Evolutionary conservation across 257 asterid genomes (phyloP), one percentile per base, ranked within the genome.

Genomic region (Petunia axillaris): DNA sequence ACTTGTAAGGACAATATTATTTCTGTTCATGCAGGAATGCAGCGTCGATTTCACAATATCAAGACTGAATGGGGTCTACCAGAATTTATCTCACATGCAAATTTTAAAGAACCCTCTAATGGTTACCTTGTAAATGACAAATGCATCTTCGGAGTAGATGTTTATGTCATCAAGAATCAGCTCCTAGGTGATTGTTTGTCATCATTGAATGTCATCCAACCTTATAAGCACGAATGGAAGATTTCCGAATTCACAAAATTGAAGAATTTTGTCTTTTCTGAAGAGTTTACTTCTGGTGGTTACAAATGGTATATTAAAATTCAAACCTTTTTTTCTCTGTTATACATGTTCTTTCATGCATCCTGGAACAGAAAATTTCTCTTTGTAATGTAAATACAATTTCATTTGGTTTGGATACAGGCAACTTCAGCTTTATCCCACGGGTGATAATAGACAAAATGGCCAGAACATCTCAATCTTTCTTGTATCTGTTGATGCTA

Each of bases 111-210:
- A n/a, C 76, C 57, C 1, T 8, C 57, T 43, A 68, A n/a, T 43
- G 76, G 76, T 8, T n/a, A 68, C 57, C 39, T 68, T 68, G 57
- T 68, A 41, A 3, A 68, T 68, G 76, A 43, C 57, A 68, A n/a
- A n/a, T 68, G 57, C 44, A 25, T 68, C 40, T 5, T 68, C 44
- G 76, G 55, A 68, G 76, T 68, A 15, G 75, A 66, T 8, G 13
- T 68, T 7, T n/a, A 68, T 68, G 76, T 43, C 57, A 16, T n/a
- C 40, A 43, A 41, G 14, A 68, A 68, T 37, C 76, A 68, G 8
- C 39, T 54, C n/a, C 3, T 68, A n/a, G 76, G 76, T 68, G 57
- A 68, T n/a, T 68, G 57, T 41, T 1, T 66, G 54, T 66, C 37
- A 6, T 41, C 16, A 15, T 14, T 40, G 14, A 66, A 40, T 1